Conservation (phyloP, 2,329 filamentous ascomycete genomes). For the Scytalidium sp. region DNA sequence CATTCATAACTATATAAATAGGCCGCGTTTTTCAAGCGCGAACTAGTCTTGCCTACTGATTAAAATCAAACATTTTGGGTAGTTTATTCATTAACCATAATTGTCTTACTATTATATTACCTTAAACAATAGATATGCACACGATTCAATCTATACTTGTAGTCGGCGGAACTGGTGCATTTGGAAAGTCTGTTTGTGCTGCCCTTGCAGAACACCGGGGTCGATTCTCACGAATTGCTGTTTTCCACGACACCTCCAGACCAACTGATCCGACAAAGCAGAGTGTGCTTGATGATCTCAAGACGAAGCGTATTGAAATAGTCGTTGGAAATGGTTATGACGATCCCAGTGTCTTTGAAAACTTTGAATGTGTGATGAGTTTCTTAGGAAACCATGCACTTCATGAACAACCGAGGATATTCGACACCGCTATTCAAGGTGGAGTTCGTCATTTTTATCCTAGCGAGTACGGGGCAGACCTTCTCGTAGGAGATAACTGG, state of each 20-base stretch:
- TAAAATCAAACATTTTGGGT: too few relatives aligned
- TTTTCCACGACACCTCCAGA: neutral
- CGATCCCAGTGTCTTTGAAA: slow-evolving; percentile 21
- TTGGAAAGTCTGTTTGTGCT: neutral
- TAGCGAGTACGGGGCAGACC: slow-evolving; percentile 45
- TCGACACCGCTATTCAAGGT: slow-evolving; percentile 54
- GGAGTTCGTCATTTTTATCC: slow-evolving; percentile 58
- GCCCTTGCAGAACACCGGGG: neutral
- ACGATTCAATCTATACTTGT: neutral
- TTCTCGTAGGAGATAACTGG: slow-evolving; percentile 5
- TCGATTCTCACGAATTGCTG: neutral
- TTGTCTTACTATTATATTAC: too few relatives aligned
- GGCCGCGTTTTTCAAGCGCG: too few relatives aligned
- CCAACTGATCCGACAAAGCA: neutral
- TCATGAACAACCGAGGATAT: slow-evolving; percentile 44
- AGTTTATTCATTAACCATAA: neutral
- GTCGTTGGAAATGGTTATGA: neutral
- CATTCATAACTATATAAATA: too few relatives aligned
- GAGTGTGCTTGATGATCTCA: neutral
- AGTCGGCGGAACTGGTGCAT: neutral
- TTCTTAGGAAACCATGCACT: slow-evolving; percentile 31
- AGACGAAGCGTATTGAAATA: neutral
- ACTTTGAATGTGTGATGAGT: slow-evolving; percentile 54
- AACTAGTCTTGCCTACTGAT: too few relatives aligned
- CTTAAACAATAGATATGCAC: neutral